Percentiles rank a stretch among this genome's conserved stretches.
These are phyloP conservation scores for Colletotrichum echinochloae DNA, from an alignment of 2,329 filamentous ascomycete genomes.

Conservation along the genomic window DNA sequence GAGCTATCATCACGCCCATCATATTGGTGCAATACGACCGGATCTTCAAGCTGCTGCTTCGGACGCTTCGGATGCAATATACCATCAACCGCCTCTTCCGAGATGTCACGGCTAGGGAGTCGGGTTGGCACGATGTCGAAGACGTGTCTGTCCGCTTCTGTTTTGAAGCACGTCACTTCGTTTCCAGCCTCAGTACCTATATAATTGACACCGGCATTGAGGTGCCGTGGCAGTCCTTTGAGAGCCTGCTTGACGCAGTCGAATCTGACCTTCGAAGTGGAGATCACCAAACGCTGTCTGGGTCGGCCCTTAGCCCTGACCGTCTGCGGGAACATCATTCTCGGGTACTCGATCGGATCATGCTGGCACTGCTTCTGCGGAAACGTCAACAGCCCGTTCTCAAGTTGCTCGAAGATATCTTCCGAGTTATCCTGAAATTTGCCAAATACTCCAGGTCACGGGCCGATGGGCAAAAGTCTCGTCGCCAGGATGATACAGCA, in stretches of 20 bases:
- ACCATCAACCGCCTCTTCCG: constrained; percentile 75
- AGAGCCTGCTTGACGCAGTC: constrained; percentile 72
- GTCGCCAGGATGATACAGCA: constrained; percentile 46
- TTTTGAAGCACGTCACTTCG: constrained; percentile 83
- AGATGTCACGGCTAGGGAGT: constrained; percentile 60
- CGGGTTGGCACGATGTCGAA: constrained; percentile 51
- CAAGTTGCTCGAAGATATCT: constrained; percentile 81
- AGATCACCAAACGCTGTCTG: constrained; percentile 52
- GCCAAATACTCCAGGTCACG: constrained; percentile 63
- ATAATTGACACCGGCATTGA: constrained; percentile 84
- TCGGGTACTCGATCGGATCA: constrained; percentile 78
- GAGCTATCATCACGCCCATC: constrained; percentile 77
- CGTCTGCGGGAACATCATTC: constrained; percentile 78
- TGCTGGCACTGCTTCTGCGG: constrained; percentile 78
- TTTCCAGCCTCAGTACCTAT: constrained; percentile 78
- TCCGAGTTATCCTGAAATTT: constrained; percentile 78
- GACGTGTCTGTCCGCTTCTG: constrained; percentile 69
- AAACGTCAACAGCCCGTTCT: constrained; percentile 81
- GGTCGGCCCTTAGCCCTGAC: constrained; percentile 70
- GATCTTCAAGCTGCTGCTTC: constrained; percentile 84
- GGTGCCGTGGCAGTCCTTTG: constrained; percentile 78
- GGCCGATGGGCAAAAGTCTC: constrained; percentile 51
- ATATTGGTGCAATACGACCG: constrained; percentile 85
- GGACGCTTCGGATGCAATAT: constrained; percentile 82
- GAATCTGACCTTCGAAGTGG: constrained; percentile 66